Evolutionary conservation across 768 basidiomycete genomes (phyloP).

Genomic region (Cantharellus cinnabarinus): DNA sequence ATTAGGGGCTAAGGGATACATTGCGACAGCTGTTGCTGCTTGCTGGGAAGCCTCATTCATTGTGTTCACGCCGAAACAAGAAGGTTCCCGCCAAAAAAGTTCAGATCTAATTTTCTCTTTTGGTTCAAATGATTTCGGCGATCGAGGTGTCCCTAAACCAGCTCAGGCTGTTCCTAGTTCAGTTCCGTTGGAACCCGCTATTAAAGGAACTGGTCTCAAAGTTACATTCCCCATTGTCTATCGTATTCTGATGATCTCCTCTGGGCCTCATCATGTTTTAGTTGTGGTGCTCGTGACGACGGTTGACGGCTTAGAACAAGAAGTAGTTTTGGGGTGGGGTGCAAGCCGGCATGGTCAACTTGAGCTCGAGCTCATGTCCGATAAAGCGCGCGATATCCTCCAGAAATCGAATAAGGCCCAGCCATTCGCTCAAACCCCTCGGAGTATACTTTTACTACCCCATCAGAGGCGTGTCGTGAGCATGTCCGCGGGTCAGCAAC

Average conservation of each 20-base stretch:
- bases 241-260: conserved; percentile 25
- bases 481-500: conserved; percentile 31
- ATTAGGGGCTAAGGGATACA: conserved; percentile 22
- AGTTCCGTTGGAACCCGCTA: not conserved
- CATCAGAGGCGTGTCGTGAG: conserved; percentile 16
- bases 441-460: conserved; percentile 25
- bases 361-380: conserved; percentile 17
- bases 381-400: not conserved
- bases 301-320: conserved; percentile 6
- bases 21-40: conserved; percentile 37
- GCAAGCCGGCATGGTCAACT: conserved; percentile 71
- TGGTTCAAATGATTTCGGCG: conserved; percentile 72
- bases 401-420: conserved; percentile 16
- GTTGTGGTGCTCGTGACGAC: conserved; percentile 19
- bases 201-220: not conserved
- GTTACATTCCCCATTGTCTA: conserved; percentile 1
- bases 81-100: conserved; percentile 7
- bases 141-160: conserved; percentile 31
- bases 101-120: conserved; percentile 38
- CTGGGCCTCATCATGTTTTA: conserved; percentile 60
- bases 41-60: conserved; percentile 77
- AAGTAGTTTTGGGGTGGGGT: conserved; percentile 59
- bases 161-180: not conserved
- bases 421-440: conserved; percentile 11
- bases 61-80: conserved; percentile 27